Conservation (phyloP, 257 asterid species). For the Petrea volubilis region DNA sequence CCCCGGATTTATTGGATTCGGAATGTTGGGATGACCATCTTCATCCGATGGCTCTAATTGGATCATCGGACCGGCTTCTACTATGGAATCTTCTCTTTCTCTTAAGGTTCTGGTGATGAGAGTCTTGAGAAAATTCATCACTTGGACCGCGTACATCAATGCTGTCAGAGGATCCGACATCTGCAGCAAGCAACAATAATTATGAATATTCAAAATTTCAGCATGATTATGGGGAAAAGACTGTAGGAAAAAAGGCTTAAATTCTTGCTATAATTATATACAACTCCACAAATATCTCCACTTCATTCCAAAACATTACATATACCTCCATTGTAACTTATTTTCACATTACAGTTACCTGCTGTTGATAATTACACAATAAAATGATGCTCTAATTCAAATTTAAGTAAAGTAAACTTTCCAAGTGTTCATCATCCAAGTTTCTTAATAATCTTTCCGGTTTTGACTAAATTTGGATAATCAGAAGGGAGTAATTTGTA, state of each 20-base stretch:
- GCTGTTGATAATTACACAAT: no score
- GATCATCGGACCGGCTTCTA: constrained; percentile 26
- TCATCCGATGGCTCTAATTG: constrained; percentile 36
- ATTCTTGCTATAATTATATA: no score
- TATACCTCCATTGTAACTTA: no score
- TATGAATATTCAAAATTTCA: background rate
- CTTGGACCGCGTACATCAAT: constrained; percentile 61
- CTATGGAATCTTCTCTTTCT: constrained; percentile 44
- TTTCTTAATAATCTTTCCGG: no score
- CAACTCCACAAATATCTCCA: no score
- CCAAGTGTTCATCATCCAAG: no score
- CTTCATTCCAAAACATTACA: no score
- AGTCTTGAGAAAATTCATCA: constrained; percentile 60
- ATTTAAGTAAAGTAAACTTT: no score
- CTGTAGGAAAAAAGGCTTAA: background rate
- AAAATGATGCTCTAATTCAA: no score
- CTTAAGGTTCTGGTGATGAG: constrained; percentile 38
- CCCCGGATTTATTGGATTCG: constrained; percentile 8
- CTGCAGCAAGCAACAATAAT: constrained; percentile 30
- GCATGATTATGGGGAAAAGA: background rate
- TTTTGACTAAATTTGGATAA: no score
- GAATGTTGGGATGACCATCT: constrained; percentile 28
- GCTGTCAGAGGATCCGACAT: constrained; percentile 68
- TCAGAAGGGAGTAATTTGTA: no score
- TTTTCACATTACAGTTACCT: no score